Evolutionary conservation across 139 green algal genomes (phyloP).

Genomic region (Limnomonas spitsbergensis): DNA sequence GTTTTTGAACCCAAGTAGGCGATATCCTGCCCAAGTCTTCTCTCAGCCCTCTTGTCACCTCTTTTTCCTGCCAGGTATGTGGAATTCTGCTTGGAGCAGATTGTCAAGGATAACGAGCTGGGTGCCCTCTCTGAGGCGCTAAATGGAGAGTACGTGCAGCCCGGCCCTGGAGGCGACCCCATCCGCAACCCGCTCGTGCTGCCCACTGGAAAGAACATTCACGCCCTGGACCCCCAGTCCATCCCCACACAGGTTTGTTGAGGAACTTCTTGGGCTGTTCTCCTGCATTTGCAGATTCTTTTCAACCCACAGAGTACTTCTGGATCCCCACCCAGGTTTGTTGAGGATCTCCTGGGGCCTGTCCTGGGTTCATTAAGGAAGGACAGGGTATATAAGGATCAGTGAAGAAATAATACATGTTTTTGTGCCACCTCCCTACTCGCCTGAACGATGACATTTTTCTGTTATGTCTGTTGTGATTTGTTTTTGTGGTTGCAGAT

Average conservation of each 20-base stretch:
- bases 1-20: no score
- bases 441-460: conserved; percentile 1
- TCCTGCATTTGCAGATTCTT: background rate
- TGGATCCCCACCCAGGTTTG: no score
- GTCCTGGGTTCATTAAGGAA: no score
- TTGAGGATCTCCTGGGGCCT: no score
- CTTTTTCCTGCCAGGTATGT: conserved; percentile 83
- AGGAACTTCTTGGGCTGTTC: background rate
- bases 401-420: no score
- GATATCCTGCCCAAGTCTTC: no score
- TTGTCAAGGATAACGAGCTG: conserved; percentile 99
- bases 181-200: conserved; percentile 97
- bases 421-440: background rate
- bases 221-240: conserved; percentile 96
- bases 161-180: conserved; percentile 95
- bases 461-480: conserved; percentile 8
- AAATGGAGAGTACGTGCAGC: conserved; percentile 87
- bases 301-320: no score
- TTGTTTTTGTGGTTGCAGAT: background rate
- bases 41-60: no score
- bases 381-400: no score
- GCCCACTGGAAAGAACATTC: conserved; percentile 99
- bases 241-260: conserved; percentile 74
- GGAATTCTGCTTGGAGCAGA: conserved; percentile 91
- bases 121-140: conserved; percentile 85